These are phyloP conservation scores for Phytophthora cryptogea DNA, from an alignment of 352 stramenopile genomes.

Conservation along the genomic window DNA sequence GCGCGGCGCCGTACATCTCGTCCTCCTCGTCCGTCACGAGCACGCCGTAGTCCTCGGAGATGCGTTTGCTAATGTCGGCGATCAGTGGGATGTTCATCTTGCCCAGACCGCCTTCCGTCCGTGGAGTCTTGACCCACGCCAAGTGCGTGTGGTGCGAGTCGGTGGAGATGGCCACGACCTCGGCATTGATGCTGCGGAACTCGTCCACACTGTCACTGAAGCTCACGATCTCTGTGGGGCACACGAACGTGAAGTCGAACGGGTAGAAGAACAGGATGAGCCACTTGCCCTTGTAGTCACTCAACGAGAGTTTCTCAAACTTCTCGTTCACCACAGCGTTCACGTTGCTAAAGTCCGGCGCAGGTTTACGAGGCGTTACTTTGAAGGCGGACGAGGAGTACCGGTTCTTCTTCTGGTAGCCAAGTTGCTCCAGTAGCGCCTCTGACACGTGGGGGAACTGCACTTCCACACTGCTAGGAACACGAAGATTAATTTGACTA, in stretches of 20 bases:
- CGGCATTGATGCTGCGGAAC: conserved; percentile 82
- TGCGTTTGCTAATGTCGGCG: conserved; percentile 84
- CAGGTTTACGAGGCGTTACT: conserved; percentile 74
- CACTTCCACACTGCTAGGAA: conserved; percentile 55
- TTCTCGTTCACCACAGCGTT: conserved; percentile 81
- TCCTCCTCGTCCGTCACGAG: conserved; percentile 84
- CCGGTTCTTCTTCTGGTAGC: conserved; percentile 83
- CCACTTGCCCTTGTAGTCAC: conserved; percentile 79
- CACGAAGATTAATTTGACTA: neutral
- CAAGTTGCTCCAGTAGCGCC: conserved; percentile 70
- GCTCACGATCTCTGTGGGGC: conserved; percentile 82
- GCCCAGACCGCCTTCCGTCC: conserved; percentile 72
- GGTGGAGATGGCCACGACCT: conserved; percentile 81
- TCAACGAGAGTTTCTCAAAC: conserved; percentile 81
- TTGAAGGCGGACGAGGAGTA: conserved; percentile 77
- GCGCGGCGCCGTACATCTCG: conserved; percentile 75
- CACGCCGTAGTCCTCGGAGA: conserved; percentile 85
- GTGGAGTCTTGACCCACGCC: conserved; percentile 82
- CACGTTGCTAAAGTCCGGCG: conserved; percentile 72
- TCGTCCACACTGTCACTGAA: conserved; percentile 73
- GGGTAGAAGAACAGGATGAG: conserved; percentile 90
- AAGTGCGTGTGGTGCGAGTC: conserved; percentile 88
- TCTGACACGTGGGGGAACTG: conserved; percentile 83
- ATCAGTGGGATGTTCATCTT: conserved; percentile 87
- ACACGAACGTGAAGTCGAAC: conserved; percentile 90